Evolutionary conservation across 2,329 filamentous ascomycete genomes (phyloP).

Genomic region (Botryotinia narcissicola): DNA sequence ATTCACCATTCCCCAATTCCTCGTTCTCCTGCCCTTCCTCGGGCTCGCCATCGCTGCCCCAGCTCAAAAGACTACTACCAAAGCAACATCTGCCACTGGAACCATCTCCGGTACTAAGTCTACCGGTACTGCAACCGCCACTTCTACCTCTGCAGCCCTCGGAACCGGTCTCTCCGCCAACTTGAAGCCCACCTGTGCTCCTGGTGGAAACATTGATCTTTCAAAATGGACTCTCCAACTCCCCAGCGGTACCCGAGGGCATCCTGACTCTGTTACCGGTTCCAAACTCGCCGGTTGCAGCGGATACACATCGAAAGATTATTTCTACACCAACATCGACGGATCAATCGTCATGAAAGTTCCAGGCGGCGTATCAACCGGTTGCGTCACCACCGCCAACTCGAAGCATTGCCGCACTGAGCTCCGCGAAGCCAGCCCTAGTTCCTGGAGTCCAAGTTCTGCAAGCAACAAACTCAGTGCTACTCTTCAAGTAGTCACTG

Average conservation of each 20-base stretch:
- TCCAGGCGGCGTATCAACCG: conserved; percentile 38
- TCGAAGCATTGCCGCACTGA: conserved; percentile 46
- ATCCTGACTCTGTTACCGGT: conserved; percentile 37
- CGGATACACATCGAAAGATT: conserved; percentile 39
- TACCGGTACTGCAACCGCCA: neutral
- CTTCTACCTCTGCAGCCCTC: neutral
- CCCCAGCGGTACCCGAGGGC: conserved; percentile 38
- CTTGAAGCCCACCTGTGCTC: conserved; percentile 23
- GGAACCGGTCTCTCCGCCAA: neutral
- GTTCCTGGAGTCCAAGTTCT: conserved; percentile 39
- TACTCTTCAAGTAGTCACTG: conserved; percentile 35
- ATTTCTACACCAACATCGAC: conserved; percentile 41
- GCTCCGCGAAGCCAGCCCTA: conserved; percentile 41
- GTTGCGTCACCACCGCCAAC: conserved; percentile 43
- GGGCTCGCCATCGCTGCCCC: conserved; percentile 12
- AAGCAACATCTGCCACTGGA: neutral
- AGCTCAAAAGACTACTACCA: neutral
- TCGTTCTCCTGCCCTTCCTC: conserved; percentile 14
- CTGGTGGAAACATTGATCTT: conserved; percentile 41
- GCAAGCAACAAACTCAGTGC: conserved; percentile 39
- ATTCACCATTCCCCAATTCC: conserved; percentile 8
- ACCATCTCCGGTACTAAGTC: neutral
- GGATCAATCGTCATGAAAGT: conserved; percentile 44
- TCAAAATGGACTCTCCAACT: conserved; percentile 42
- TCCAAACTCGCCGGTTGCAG: conserved; percentile 40